Percentiles rank a stretch among this genome's conserved stretches.
phyloP scores from a whole-genome alignment of 2,329 filamentous ascomycete species.

The Trichoderma sp. region DNA sequence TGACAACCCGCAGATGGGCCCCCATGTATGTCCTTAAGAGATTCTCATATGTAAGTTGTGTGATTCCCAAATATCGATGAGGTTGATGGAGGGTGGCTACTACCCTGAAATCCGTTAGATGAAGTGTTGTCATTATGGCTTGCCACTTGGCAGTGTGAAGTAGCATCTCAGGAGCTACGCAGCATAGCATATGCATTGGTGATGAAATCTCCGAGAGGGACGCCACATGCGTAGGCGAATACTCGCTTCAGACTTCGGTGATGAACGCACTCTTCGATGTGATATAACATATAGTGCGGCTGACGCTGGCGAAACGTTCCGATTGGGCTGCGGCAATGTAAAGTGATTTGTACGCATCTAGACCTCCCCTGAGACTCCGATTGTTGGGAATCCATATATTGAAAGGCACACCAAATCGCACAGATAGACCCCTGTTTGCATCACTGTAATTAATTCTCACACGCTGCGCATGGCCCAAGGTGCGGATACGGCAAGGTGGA shows the following conservation, averaged over 20 bases:
- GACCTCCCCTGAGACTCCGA: background rate
- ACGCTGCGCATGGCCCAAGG: slow-evolving; percentile 23
- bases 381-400: background rate
- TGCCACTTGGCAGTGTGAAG: slow-evolving; percentile 16
- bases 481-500: slow-evolving; percentile 18
- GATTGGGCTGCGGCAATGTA: slow-evolving; percentile 10
- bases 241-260: background rate
- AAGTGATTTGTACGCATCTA: slow-evolving; percentile 14
- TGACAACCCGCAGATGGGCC: background rate
- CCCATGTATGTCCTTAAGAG: slow-evolving; percentile 1
- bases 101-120: background rate
- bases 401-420: background rate
- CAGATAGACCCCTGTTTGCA: background rate
- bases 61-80: slow-evolving; percentile 1
- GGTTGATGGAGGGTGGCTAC: background rate
- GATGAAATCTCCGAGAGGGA: background rate
- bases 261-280: background rate
- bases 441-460: slow-evolving; percentile 21
- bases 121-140: background rate
- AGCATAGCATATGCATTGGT: background rate
- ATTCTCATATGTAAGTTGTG: background rate
- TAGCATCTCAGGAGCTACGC: background rate
- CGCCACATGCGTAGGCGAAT: background rate
- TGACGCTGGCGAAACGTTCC: background rate
- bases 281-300: background rate